A percentile compares a stretch with the other conserved stretches of the same genome.
These are phyloP conservation scores for Artemisia princeps DNA, from an alignment of 140 eudicot species.

Conservation along the genomic window DNA sequence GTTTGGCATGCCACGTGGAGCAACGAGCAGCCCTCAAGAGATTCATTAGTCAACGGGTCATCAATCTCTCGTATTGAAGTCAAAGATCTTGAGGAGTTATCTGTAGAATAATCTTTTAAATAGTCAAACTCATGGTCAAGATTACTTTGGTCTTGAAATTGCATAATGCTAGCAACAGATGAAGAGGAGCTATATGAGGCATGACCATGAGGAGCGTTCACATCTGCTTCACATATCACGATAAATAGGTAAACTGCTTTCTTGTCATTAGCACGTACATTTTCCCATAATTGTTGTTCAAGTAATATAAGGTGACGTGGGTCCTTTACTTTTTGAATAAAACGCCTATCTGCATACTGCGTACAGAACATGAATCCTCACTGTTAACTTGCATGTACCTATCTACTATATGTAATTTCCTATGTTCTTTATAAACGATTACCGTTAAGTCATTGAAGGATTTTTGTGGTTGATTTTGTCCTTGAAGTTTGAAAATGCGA, in stretches of 20 bases:
- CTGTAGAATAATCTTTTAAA: slow-evolving; percentile 35
- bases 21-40: slow-evolving; percentile 62
- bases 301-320: slow-evolving; percentile 46
- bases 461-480: no score
- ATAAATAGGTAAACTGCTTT: slow-evolving; percentile 75
- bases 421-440: no score
- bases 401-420: no score
- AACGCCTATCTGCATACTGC: slow-evolving; percentile 80
- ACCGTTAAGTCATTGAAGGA: no score
- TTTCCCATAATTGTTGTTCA: slow-evolving; percentile 79
- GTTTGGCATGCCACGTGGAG: slow-evolving; percentile 88
- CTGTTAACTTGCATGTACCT: no score
- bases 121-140: slow-evolving; percentile 33
- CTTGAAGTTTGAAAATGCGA: no score
- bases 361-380: slow-evolving; percentile 17
- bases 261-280: slow-evolving; percentile 66
- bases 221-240: slow-evolving; percentile 52
- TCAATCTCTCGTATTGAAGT: slow-evolving; percentile 32
- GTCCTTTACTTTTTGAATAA: slow-evolving; percentile 57
- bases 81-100: slow-evolving; percentile 33
- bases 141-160: slow-evolving; percentile 35
- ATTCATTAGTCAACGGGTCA: slow-evolving; percentile 41
- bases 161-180: slow-evolving; percentile 34
- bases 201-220: slow-evolving; percentile 58
- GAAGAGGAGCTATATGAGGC: slow-evolving; percentile 40